Evolutionary conservation across 2,329 filamentous ascomycete genomes (phyloP), one percentile per base, ranked within the genome.

Genomic region (Penicillium sp.): DNA sequence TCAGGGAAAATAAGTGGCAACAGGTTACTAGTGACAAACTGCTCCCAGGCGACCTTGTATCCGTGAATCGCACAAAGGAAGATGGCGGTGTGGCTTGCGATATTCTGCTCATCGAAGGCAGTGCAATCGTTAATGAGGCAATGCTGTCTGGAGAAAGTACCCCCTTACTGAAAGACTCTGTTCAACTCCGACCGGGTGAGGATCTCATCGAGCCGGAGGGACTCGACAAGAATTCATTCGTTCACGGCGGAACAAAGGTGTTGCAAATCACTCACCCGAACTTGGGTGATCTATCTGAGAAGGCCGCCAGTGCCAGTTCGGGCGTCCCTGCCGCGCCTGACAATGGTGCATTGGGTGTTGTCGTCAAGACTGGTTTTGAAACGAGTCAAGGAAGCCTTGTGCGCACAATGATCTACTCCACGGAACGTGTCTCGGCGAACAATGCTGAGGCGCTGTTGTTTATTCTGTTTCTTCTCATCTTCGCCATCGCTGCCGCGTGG

Each of bases 101-200:
- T 71, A 96, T 99, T 88, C 79, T 99, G 52, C 76, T 99, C 47
- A 87, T 99, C 28, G 92, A 97, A 72, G 95, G 94, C 28, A 92
- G 91, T 55, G 93, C 90, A 8, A 99, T 99, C 70, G 94, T 99
- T 66, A 99, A 99, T 76, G 94, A 99, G 76, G 95, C 95, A 61
- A 99, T 99, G 94, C 83, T 99, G 65, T 99, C 94, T 3, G 94
- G 94, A 61, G 94, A 99, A 77, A 97, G 93, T 72, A 99, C 95
- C 0, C 94, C 94, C 30, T 83, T 99, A 46, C 81, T 99, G 65
- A 99, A 99, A 76, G 94, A 99, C 66, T 99, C 94, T 0, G 81
- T 99, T 57, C 91, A 95, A 72, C 83, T 99, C 45, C 88, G 94
- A 60, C 92, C 94, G 5, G 83, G 82, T 20, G 88, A 97, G 65